Evolutionary conservation across 2,329 filamentous ascomycete species (phyloP), one percentile per base, ranked within the genome.

Genomic region (Talaromyces pinophilus): DNA sequence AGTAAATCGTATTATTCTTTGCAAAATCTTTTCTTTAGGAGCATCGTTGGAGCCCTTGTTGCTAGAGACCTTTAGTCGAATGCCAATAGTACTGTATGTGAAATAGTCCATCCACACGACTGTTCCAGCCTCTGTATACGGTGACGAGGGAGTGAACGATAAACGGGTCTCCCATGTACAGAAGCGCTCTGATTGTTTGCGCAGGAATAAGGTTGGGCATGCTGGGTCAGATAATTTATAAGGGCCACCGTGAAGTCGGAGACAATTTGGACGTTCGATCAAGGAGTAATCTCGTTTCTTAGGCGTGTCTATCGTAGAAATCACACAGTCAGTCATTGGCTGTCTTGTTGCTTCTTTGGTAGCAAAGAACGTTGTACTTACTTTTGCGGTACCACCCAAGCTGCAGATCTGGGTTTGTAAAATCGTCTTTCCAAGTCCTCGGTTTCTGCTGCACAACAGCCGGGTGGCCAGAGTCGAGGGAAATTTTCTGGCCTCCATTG

Each of bases 101-200:
- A 79, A 79, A 50, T 84, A 81, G 55, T 82, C 86, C 82, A 84
- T 86, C 81, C 83, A 87, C 0, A 87, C 71, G 0, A 83, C 82
- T 0, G 82, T 75, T 0, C 86, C 85, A 0, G 85, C 85, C 74
- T 87, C 85, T 2, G 81, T 81, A 1, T 79, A 75, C 3, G 71
- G 52, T 3, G 77, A 76, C 0, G 72, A 75, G 0, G 84, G 84
- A 0, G 74, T 70, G 67, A 87, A 88, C 0, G 79, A 75, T 13
- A 87, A 71, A 1, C 46, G 19, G 19, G 46, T 48, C 11, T 48
- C 46, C 46, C 46, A 48, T 5, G 46, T 48, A 25, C 46, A 48
- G 22, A 48, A 48, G 5, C 46, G 46, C 19, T 48, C 19, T 5
- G 19, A 48, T 48, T 48, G 19, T 25, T 48, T 48, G 46, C 46